Evolutionary conservation across 2,329 filamentous ascomycete genomes (phyloP).

Genomic region (Colletotrichum eleusines): DNA sequence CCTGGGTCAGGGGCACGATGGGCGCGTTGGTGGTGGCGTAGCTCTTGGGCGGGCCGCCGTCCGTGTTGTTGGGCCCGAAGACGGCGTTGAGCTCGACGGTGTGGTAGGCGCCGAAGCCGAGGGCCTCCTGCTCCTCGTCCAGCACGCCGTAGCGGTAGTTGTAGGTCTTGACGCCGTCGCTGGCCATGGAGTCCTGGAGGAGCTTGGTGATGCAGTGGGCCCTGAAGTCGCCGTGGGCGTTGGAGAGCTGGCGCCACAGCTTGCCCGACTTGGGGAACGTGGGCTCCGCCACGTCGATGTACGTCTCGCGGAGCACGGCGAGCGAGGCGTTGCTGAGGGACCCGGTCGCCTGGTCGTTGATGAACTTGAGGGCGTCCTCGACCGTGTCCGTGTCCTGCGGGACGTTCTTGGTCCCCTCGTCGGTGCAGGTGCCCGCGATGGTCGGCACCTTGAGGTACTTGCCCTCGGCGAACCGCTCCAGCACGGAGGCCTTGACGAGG

Average conservation of each 20-base stretch:
- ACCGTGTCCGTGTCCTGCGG: constrained; percentile 48
- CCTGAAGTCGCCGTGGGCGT: constrained; percentile 52
- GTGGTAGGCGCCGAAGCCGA: constrained; percentile 74
- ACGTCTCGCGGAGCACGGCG: constrained; percentile 49
- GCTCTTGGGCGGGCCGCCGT: constrained; percentile 62
- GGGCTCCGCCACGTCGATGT: constrained; percentile 52
- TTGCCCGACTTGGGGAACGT: constrained; percentile 50
- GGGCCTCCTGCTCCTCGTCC: constrained; percentile 64
- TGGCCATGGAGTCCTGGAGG: constrained; percentile 47
- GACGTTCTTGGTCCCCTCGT: constrained; percentile 54
- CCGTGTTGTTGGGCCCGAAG: constrained; percentile 71
- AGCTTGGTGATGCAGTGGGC: constrained; percentile 53
- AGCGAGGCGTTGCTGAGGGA: constrained; percentile 50
- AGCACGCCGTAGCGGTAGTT: constrained; percentile 79
- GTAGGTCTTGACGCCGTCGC: constrained; percentile 60
- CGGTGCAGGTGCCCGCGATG: constrained; percentile 58
- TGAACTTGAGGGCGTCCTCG: constrained; percentile 49
- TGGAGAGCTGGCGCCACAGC: constrained; percentile 54
- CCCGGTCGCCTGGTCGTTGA: constrained; percentile 53
- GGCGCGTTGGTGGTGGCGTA: constrained; percentile 68
- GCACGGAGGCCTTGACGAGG: constrained; percentile 63
- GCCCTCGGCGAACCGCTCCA: constrained; percentile 60
- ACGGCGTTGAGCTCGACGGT: constrained; percentile 75
- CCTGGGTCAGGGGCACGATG: constrained; percentile 72
- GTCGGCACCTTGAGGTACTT: constrained; percentile 66